Evolutionary conservation across 164 flowering plant genomes (phyloP).

Genomic region (Cinnamomum micranthum): DNA sequence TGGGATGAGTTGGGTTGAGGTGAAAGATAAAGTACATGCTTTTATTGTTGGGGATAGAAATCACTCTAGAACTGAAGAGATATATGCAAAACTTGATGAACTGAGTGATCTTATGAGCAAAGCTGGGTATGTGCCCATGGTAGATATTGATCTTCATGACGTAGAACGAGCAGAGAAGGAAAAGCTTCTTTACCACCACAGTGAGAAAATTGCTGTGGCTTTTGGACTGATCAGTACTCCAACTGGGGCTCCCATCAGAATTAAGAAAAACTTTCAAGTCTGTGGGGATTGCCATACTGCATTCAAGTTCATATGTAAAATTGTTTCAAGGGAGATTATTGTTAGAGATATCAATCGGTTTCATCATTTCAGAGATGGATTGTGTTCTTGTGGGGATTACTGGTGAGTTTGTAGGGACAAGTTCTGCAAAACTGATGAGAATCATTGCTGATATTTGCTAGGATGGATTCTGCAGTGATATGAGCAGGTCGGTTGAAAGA

Average conservation of each 20-base stretch:
- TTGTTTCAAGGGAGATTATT: constrained; percentile 23
- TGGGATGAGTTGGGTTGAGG: constrained; percentile 20
- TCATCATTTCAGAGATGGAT: constrained; percentile 22
- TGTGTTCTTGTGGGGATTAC: constrained; percentile 21
- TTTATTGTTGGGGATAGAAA: constrained; percentile 25
- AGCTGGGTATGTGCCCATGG: constrained; percentile 18
- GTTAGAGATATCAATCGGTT: constrained; percentile 21
- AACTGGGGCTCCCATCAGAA: constrained; percentile 16
- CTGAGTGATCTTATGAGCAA: constrained; percentile 10
- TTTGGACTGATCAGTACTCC: constrained; percentile 22
- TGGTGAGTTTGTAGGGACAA: constrained; percentile 6
- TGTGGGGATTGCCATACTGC: constrained; percentile 22
- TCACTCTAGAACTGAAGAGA: constrained; percentile 14
- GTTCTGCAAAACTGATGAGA: not conserved
- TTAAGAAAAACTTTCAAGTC: constrained; percentile 19
- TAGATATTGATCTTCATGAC: constrained; percentile 23
- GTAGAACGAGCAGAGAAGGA: constrained; percentile 19
- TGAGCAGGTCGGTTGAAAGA: not conserved
- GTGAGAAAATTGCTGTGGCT: constrained; percentile 21
- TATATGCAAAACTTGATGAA: constrained; percentile 22
- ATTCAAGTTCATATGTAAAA: constrained; percentile 18
- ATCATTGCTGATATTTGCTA: not conserved
- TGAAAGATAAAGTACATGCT: constrained; percentile 22
- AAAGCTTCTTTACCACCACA: constrained; percentile 19
- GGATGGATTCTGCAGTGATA: not conserved